These are phyloP conservation scores for Euphorbia tirucalli DNA, from an alignment of 345 rosid species.

Conservation along the genomic window DNA sequence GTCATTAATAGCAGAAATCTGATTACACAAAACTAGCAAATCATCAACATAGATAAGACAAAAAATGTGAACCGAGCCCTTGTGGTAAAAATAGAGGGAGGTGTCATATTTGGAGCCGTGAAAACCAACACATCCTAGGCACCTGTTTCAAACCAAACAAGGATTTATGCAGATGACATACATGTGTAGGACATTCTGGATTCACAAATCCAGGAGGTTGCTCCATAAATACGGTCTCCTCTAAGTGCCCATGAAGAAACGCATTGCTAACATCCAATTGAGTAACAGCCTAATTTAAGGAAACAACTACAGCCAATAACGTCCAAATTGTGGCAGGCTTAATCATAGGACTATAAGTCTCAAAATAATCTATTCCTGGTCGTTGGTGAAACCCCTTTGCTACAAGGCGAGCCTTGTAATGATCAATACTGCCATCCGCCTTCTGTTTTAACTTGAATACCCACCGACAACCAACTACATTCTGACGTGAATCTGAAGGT, in stretches of 20 bases:
- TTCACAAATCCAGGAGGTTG: no score
- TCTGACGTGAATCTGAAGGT: neutral
- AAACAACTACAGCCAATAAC: neutral
- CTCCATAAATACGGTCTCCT: neutral
- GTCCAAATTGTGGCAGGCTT: neutral
- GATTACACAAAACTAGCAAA: no score
- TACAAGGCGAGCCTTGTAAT: neutral
- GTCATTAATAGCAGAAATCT: no score
- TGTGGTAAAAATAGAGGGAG: no score
- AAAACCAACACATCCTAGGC: no score
- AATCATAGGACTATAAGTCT: neutral
- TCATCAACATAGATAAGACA: no score
- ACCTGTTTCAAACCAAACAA: no score
- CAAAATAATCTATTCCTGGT: neutral
- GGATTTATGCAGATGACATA: no score
- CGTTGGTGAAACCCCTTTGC: neutral
- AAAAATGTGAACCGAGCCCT: no score
- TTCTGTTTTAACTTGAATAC: no score
- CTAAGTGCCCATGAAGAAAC: neutral
- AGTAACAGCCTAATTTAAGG: neutral
- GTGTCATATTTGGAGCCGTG: no score
- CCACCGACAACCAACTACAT: neutral
- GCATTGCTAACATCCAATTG: neutral
- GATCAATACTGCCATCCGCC: neutral
- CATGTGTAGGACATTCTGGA: no score